phyloP scores from a whole-genome alignment of 768 basidiomycete species.

The Russula virescens region DNA sequence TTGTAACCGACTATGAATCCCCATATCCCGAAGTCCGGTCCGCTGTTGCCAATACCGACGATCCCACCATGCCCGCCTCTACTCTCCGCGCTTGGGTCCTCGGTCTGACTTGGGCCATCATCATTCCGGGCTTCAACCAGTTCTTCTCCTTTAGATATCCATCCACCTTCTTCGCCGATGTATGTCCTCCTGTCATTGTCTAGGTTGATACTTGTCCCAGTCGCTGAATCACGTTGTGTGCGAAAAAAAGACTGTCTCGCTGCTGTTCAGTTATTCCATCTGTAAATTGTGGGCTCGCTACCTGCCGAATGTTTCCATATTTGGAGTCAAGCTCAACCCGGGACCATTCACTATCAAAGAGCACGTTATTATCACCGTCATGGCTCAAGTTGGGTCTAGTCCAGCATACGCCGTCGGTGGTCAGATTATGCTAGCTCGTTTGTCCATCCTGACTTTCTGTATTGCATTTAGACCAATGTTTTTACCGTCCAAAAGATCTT shows the following conservation, averaged over 20 bases:
- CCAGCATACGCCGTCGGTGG: constrained; percentile 32
- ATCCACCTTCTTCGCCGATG: too few species aligned
- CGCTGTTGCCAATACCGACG: constrained; percentile 45
- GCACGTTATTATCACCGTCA: constrained; percentile 48
- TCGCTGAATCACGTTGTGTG: too few species aligned
- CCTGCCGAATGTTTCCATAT: constrained; percentile 48
- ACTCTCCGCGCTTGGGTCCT: constrained; percentile 37
- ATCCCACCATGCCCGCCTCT: constrained; percentile 35
- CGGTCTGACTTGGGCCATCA: constrained; percentile 43
- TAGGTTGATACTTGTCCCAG: too few species aligned
- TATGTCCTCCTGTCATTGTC: too few species aligned
- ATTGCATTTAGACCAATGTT: constrained; percentile 35
- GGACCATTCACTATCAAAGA: constrained; percentile 75
- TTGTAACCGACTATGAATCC: constrained; percentile 39
- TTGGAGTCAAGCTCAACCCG: constrained; percentile 52
- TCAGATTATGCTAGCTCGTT: background rate
- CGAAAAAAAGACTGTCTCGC: too few species aligned
- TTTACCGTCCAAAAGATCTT: constrained; percentile 42
- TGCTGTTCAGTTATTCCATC: constrained; percentile 34
- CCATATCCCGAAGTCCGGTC: constrained; percentile 51
- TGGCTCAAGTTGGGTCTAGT: constrained; percentile 35
- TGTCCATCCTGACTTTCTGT: too few species aligned
- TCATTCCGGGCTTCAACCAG: constrained; percentile 43
- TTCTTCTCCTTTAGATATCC: too few species aligned
- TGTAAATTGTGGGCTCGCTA: constrained; percentile 54